phyloP scores from a whole-genome alignment of 352 stramenopile species.

The Labyrinthula sp. region DNA sequence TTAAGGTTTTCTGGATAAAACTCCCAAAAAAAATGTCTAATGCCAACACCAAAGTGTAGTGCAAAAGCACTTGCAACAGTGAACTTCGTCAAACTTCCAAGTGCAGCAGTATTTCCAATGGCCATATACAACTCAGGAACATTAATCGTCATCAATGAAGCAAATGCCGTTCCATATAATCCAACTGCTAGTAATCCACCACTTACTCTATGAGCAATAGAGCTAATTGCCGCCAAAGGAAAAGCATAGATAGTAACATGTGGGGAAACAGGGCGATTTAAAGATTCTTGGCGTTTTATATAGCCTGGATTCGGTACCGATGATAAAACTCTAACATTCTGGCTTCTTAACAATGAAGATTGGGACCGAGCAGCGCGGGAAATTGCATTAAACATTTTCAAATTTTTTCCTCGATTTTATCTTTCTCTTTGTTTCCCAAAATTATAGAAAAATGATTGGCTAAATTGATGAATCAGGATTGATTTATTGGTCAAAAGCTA shows the following conservation, averaged over 20 bases:
- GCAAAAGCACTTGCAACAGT: conserved; percentile 67
- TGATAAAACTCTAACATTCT: no score
- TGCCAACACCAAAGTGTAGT: conserved; percentile 68
- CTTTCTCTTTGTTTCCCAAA: no score
- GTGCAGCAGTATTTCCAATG: conserved; percentile 43
- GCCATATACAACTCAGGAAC: conserved; percentile 37
- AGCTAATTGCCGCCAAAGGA: conserved; percentile 66
- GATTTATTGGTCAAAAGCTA: no score
- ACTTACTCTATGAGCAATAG: conserved; percentile 74
- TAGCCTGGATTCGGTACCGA: no score
- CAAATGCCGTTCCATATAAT: conserved; percentile 43
- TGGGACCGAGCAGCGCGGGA: no score
- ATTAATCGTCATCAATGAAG: conserved; percentile 52
- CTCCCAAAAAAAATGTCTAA: conserved; percentile 71
- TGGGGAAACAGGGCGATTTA: conserved; percentile 72
- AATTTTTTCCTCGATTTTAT: no score
- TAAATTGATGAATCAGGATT: no score
- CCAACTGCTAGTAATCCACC: conserved; percentile 57
- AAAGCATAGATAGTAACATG: conserved; percentile 87
- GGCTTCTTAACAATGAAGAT: no score
- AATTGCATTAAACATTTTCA: no score
- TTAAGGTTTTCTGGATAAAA: conserved; percentile 62
- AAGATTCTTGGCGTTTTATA: no score
- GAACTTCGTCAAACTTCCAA: conserved; percentile 66
- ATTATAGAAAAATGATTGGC: no score